Base-by-base conservation (phyloP, 345 rosid genomes). In the Moringa oleifera region DNA sequence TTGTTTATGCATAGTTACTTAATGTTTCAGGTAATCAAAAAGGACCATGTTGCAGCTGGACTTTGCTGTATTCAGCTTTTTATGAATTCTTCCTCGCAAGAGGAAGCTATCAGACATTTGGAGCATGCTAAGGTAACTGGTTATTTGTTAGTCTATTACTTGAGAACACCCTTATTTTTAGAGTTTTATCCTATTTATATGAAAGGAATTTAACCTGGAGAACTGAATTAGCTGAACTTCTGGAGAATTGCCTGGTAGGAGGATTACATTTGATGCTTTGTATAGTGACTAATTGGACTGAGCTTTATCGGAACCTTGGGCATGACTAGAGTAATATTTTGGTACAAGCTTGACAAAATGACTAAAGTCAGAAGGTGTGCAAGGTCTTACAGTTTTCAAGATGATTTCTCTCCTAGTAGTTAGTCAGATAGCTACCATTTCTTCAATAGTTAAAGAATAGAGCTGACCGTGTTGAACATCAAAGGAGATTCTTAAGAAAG, bases 11-110 rank as follows among this genome's bases (percentile, higher is more conserved):
- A 15, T 5, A 41, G 47, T 67, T 21, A n/a, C 50, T 62, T 19
- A 53, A 59, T 68, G 68, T 59, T 77, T 67, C 74, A 93, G 97
- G 97, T 93, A 57, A 87, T 90, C 69, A 93, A 88, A 81, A 90
- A 86, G 82, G 98, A 93, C 62, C 87, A 88, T 70, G 89, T 85
- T 7, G 91, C 97, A 58, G 96, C 98, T 75, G 98, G 98, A 59
- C 88, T 90, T 45, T 93, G 96, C 79, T 86, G 96, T 71, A 83
- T 90, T 68, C 98, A 93, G 75, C 75, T 90, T 67, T 93, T 93
- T 62, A 86, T 90, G 94, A 86, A 85, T 82, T 90, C 96, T 62
- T 78, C 80, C 70, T 84, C 84, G 46, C 96, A 79, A 74, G 98
- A 93, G 65, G 97, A 88, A 76, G 97, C 97, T 72, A 85, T 84